Evolutionary conservation across 345 rosid species (phyloP).

Genomic region (Aquilaria malaccensis): DNA sequence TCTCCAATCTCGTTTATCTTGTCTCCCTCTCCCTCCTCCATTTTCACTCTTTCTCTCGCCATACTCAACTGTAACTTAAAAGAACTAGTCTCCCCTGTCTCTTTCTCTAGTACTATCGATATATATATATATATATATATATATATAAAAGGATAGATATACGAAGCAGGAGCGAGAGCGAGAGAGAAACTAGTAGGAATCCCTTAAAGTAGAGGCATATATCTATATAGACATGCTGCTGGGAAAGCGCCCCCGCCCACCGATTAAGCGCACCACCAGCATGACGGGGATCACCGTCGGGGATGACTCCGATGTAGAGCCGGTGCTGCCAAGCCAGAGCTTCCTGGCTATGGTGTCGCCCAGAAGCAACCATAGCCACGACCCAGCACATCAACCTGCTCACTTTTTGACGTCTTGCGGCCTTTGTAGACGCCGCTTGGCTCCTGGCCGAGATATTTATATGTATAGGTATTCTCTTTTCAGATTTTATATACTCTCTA

Average conservation of each 20-base stretch:
- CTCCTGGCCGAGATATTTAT: slow-evolving; percentile 69
- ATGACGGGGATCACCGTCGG: slow-evolving; percentile 42
- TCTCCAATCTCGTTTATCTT: slow-evolving; percentile 4
- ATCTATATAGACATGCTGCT: slow-evolving; percentile 33
- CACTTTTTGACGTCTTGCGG: slow-evolving; percentile 63
- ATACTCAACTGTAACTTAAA: too few species aligned
- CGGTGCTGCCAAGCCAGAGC: slow-evolving; percentile 1
- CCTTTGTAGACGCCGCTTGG: slow-evolving; percentile 57
- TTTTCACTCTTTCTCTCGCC: slow-evolving; percentile 1
- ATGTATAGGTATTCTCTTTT: slow-evolving; percentile 58
- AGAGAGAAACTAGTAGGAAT: neutral
- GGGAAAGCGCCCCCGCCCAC: slow-evolving; percentile 60
- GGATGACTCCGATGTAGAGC: slow-evolving; percentile 23
- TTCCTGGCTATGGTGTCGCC: slow-evolving; percentile 49
- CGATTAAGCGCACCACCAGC: slow-evolving; percentile 65
- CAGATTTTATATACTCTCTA: too few species aligned
- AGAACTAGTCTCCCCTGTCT: slow-evolving; percentile 11
- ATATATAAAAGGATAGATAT: too few species aligned
- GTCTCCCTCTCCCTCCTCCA: neutral
- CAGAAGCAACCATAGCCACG: slow-evolving; percentile 9
- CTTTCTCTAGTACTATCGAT: slow-evolving; percentile 12
- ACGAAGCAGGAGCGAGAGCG: neutral
- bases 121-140: too few species aligned
- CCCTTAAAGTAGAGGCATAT: neutral
- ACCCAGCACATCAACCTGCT: slow-evolving; percentile 6